A percentile compares a stretch with the other conserved stretches of the same genome.
These are phyloP conservation scores for Sophora flavescens DNA, from an alignment of 306 rosid genomes.

Conservation along the genomic window DNA sequence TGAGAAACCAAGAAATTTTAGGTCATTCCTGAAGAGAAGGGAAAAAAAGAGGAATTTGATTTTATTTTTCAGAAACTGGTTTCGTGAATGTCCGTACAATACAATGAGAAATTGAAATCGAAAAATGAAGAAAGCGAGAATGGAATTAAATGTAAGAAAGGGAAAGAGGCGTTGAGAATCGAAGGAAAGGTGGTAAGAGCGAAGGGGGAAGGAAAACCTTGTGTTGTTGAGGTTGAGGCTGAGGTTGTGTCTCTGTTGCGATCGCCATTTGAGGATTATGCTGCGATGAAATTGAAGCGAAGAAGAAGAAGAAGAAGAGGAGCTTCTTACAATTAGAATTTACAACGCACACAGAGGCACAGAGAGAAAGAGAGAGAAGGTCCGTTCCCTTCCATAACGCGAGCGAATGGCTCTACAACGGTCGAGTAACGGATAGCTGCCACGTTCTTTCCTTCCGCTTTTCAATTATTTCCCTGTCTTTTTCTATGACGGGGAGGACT, in stretches of 20 bases:
- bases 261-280: slow-evolving; percentile 67
- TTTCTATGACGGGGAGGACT: neutral
- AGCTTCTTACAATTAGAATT: too few species aligned
- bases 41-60: neutral
- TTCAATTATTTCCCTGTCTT: slow-evolving; percentile 50
- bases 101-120: neutral
- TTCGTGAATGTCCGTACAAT: slow-evolving; percentile 12
- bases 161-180: neutral
- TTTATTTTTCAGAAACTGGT: neutral
- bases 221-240: slow-evolving; percentile 48
- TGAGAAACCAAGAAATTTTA: neutral
- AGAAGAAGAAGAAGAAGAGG: slow-evolving; percentile 4
- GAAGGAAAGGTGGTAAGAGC: neutral
- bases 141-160: neutral
- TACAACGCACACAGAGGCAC: too few species aligned
- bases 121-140: neutral
- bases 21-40: neutral
- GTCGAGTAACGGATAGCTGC: slow-evolving; percentile 72
- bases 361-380: neutral
- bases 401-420: slow-evolving; percentile 61
- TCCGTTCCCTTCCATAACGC: slow-evolving; percentile 39
- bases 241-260: slow-evolving; percentile 71
- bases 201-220: slow-evolving; percentile 49
- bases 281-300: neutral
- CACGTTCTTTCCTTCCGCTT: slow-evolving; percentile 63